A percentile compares a stretch with the other conserved stretches of the same genome.
Conservation (phyloP, 2,329 filamentous ascomycete genomes). For the Nothopassalora personata region DNA sequence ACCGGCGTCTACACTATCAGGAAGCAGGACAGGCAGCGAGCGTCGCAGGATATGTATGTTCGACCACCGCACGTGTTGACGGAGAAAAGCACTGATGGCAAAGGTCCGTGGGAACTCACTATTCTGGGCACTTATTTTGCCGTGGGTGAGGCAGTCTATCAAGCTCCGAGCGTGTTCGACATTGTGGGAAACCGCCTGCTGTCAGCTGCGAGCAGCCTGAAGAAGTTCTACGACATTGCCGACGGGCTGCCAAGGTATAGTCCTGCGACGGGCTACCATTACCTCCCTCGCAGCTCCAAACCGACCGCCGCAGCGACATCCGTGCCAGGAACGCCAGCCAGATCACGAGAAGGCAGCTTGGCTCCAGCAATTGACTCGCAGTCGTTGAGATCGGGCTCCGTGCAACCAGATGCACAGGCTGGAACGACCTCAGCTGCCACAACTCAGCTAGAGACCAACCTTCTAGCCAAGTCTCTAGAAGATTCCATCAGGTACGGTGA, state of each 20-base stretch:
- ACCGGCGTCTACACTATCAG: constrained; percentile 57
- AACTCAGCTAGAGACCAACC: constrained; percentile 18
- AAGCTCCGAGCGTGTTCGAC: constrained; percentile 57
- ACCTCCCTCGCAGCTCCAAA: constrained; percentile 42
- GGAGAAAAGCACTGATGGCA: constrained; percentile 28
- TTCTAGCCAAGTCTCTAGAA: constrained; percentile 38
- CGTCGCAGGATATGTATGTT: constrained; percentile 31
- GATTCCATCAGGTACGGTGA: constrained; percentile 47
- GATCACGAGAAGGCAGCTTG: constrained; percentile 42
- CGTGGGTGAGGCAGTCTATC: constrained; percentile 56
- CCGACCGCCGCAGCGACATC: constrained; percentile 27
- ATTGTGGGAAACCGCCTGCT: constrained; percentile 51
- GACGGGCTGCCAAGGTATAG: constrained; percentile 53
- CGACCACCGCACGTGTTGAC: constrained; percentile 34
- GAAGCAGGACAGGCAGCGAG: constrained; percentile 50
- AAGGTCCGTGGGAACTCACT: constrained; percentile 42
- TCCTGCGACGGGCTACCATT: constrained; percentile 56
- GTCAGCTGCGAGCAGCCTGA: constrained; percentile 51
- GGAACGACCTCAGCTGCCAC: constrained; percentile 11
- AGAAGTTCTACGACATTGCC: constrained; percentile 51
- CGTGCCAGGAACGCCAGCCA: constrained; percentile 35
- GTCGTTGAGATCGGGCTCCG: constrained; percentile 28
- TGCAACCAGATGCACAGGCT: constrained; percentile 22
- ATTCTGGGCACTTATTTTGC: constrained; percentile 56
- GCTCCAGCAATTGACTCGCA: constrained; percentile 25